Conservation (phyloP, 768 basidiomycete genomes). For the Rhodocollybia butyracea region DNA sequence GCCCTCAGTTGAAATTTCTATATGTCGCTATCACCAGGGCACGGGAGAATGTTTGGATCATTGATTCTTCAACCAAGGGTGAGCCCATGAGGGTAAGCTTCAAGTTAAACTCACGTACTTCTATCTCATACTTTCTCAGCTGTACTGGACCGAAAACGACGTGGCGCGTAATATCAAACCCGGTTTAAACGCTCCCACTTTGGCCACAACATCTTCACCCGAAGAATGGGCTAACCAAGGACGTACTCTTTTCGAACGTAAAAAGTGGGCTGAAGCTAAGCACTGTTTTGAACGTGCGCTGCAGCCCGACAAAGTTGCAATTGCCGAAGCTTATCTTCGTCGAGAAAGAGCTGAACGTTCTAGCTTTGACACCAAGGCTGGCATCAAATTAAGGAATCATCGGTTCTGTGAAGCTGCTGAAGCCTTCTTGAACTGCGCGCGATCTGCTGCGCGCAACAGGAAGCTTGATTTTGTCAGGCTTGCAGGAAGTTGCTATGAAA, state of each 20-base stretch:
- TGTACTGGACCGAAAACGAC: slow-evolving; percentile 36
- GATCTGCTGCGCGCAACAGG: slow-evolving; percentile 25
- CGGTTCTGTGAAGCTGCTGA: slow-evolving; percentile 41
- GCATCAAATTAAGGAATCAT: slow-evolving; percentile 10
- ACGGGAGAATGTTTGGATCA: slow-evolving; percentile 67
- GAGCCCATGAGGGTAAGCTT: slow-evolving; percentile 54
- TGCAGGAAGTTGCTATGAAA: slow-evolving; percentile 46
- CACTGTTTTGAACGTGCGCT: slow-evolving; percentile 43
- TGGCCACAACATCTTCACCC: slow-evolving; percentile 39
- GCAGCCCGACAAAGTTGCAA: slow-evolving; percentile 27
- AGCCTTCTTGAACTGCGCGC: slow-evolving; percentile 44
- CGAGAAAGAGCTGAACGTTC: slow-evolving; percentile 37
- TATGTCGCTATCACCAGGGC: slow-evolving; percentile 74
- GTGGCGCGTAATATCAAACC: slow-evolving; percentile 38
- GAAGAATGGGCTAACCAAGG: slow-evolving; percentile 46
- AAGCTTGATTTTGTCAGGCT: slow-evolving; percentile 34
- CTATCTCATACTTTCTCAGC: slow-evolving; percentile 21
- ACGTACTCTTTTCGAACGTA: slow-evolving; percentile 32
- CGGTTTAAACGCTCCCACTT: slow-evolving; percentile 33
- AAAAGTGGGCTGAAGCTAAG: slow-evolving; percentile 35
- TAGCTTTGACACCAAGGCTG: slow-evolving; percentile 17
- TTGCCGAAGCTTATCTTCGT: slow-evolving; percentile 42
- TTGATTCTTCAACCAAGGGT: slow-evolving; percentile 54
- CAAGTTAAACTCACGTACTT: background rate
- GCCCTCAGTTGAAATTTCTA: slow-evolving; percentile 53